Conservation (phyloP, 163 green algal species). For the Chlamydomonas reinhardtii region DNA sequence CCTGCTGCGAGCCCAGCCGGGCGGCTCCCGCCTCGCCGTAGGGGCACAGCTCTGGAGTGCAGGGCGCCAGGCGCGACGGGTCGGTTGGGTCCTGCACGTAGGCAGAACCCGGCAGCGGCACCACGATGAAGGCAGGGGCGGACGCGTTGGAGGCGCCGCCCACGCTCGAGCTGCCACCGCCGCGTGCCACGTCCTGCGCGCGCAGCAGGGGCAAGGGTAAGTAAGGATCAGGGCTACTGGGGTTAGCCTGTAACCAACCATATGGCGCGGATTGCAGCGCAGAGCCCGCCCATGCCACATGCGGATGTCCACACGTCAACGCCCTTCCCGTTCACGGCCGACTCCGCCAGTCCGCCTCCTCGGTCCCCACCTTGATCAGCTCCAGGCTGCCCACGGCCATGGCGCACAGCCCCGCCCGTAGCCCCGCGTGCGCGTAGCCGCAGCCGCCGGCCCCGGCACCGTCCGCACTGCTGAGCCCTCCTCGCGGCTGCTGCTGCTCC, state of each 20-base stretch:
- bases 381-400: slow-evolving; percentile 2
- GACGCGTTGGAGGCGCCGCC: background rate
- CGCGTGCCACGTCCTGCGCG: background rate
- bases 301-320: no score
- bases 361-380: slow-evolving; percentile 14
- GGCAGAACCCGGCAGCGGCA: slow-evolving; percentile 10
- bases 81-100: background rate
- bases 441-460: background rate
- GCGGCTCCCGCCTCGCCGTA: background rate
- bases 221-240: no score
- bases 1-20: background rate
- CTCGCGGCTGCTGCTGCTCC: background rate
- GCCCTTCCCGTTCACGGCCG: no score
- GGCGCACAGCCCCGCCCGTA: background rate
- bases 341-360: no score
- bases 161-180: no score
- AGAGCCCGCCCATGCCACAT: no score
- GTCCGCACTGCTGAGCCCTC: no score
- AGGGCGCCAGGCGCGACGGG: background rate
- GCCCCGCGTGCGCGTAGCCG: background rate
- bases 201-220: no score
- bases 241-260: no score
- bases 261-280: no score
- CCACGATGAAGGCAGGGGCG: background rate
- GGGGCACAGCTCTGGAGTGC: background rate